phyloP scores from a whole-genome alignment of 495 filamentous ascomycete species.

The Lentithecium fluviatile region DNA sequence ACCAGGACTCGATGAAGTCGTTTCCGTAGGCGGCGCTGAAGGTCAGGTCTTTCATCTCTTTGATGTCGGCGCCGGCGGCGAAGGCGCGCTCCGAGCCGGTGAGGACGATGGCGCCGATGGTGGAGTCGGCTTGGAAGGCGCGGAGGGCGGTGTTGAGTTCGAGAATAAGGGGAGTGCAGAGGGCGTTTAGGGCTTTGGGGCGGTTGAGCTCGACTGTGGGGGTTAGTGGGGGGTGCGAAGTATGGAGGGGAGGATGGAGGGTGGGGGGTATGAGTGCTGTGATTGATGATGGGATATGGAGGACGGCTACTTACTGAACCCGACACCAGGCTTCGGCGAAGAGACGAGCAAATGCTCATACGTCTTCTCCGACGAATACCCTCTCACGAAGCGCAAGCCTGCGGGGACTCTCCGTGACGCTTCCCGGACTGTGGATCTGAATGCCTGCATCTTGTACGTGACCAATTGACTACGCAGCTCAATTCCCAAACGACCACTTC shows the following conservation, averaged over 20 bases:
- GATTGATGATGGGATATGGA: neutral
- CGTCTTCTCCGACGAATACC: conserved; percentile 39
- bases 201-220: conserved; percentile 85
- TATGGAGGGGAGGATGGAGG: neutral
- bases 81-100: conserved; percentile 88
- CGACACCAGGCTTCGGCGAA: conserved; percentile 81
- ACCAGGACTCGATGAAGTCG: conserved; percentile 95
- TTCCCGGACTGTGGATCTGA: conserved; percentile 26
- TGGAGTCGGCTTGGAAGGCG: conserved; percentile 66
- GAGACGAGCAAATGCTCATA: conserved; percentile 84
- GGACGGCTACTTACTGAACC: conserved; percentile 63
- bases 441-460: conserved; percentile 15
- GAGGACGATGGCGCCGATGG: conserved; percentile 74
- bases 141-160: conserved; percentile 84
- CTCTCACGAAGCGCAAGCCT: conserved; percentile 17
- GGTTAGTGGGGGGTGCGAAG: conserved; percentile 8
- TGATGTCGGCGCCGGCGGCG: conserved; percentile 96
- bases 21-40: conserved; percentile 79
- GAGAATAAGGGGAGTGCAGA: conserved; percentile 79
- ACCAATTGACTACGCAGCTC: neutral
- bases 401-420: conserved; percentile 24
- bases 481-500: neutral
- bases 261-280: neutral
- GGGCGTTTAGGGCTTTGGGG: conserved; percentile 90
- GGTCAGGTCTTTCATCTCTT: conserved; percentile 91